Evolutionary conservation across 2,329 filamentous ascomycete genomes (phyloP).

Genomic region (Epichloe bromicola): DNA sequence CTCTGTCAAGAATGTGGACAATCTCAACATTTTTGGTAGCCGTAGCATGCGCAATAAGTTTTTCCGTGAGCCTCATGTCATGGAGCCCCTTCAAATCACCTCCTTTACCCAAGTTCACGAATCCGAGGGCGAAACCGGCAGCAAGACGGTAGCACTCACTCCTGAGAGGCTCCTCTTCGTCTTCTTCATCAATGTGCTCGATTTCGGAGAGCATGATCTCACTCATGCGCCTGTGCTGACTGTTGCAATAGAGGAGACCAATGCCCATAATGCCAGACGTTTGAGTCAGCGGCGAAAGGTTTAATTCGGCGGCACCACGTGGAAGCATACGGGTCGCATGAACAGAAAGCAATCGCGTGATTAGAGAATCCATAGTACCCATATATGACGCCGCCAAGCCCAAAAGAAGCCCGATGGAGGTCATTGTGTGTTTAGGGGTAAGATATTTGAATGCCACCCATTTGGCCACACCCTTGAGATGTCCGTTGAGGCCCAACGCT

Average conservation of each 20-base stretch:
- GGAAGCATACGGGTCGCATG: constrained; percentile 94
- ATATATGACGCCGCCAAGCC: constrained; percentile 88
- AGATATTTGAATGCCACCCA: constrained; percentile 99
- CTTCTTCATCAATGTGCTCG: constrained; percentile 65
- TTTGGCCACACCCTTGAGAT: constrained; percentile 87
- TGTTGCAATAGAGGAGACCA: constrained; percentile 83
- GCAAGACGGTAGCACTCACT: constrained; percentile 95
- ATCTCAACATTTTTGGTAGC: constrained; percentile 83
- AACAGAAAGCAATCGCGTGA: constrained; percentile 84
- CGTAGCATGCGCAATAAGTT: constrained; percentile 73
- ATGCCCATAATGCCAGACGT: constrained; percentile 97
- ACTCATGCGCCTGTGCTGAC: constrained; percentile 95
- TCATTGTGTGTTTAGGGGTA: constrained; percentile 99
- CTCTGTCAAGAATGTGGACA: constrained; percentile 85
- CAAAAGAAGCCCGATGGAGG: constrained; percentile 85
- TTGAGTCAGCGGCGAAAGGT: constrained; percentile 83
- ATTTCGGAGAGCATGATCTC: constrained; percentile 98
- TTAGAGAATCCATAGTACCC: constrained; percentile 93
- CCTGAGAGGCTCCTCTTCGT: constrained; percentile 73
- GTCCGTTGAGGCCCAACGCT: constrained; percentile 83
- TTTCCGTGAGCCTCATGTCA: constrained; percentile 86
- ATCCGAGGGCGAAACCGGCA: constrained; percentile 82
- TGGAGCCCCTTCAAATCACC: constrained; percentile 77
- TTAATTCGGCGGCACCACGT: constrained; percentile 82
- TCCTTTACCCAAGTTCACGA: constrained; percentile 90